Base-by-base conservation (phyloP, 2,329 filamentous ascomycete species). In the Penicillium digitatum region DNA sequence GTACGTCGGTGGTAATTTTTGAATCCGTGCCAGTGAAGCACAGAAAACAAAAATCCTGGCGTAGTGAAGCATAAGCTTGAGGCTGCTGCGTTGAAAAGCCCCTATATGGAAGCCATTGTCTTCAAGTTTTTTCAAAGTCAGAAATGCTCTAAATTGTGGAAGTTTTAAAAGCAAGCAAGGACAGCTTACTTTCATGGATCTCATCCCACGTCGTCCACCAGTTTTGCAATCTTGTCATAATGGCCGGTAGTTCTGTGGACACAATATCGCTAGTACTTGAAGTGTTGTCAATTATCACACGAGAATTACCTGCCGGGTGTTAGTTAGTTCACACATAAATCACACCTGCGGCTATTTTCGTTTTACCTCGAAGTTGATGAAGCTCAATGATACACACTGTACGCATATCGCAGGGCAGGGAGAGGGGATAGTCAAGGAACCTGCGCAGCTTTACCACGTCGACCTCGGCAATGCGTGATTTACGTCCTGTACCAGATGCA, bases 201-300 rank as follows among this genome's bases (percentile, higher is more conserved):
- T 70, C 63, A 32, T 72, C 70, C 70, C 70, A 72, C 11, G 65
- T 68, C 3, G 62, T 65, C 68, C 68, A 72, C 70, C 70, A 72
- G 20, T 56, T 64, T 18, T 71, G 65, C 6, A 72, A 52, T 16
- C 67, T 62, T 31, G 48, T 43, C 67, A 72, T 71, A 5, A 71
- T 69, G 1, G 65, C 63, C 6, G 70, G 70, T 2, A 72, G 48
- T 40, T 71, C 68, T 8, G 52, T 56, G 10, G 56, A 48, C 22
- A 69, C 52, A 18, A 71, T 67, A 16, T 71, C 63, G 5, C 58
- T 48, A 12, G 64, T 60, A 3, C 62, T 62, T n/a, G 56, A 53
- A 10, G 64, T 49, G 14, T 62, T 69, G 5, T 72, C 69, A 14
- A 72, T 64, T 1, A 67, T 63, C 5, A 67, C 58, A 7, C 69